A percentile compares a stretch with the other conserved stretches of the same genome.
These are phyloP conservation scores for Kuraishia hungarica DNA, from an alignment of 805 yeast species.

Conservation along the genomic window DNA sequence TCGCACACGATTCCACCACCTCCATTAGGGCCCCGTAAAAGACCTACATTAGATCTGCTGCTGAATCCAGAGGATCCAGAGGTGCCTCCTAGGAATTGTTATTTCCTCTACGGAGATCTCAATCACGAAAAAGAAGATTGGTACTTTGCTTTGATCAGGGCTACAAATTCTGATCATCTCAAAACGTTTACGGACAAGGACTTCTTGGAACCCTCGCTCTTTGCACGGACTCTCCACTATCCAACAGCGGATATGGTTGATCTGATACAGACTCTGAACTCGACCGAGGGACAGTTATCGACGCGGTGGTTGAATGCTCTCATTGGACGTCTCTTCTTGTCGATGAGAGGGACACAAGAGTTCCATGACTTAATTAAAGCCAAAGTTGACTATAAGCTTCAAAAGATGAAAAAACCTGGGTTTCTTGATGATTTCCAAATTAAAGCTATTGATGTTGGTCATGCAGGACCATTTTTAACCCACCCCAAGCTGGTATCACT, in stretches of 20 bases:
- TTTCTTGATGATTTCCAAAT: conserved; percentile 79
- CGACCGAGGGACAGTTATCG: conserved; percentile 75
- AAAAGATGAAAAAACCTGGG: conserved; percentile 78
- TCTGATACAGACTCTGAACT: conserved; percentile 68
- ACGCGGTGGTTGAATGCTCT: conserved; percentile 90
- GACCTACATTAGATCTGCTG: conserved; percentile 10
- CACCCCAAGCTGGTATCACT: conserved; percentile 61
- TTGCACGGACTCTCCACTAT: conserved; percentile 70
- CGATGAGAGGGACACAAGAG: conserved; percentile 62
- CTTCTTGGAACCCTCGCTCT: conserved; percentile 44
- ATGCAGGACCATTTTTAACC: conserved; percentile 71
- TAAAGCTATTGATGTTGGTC: conserved; percentile 65
- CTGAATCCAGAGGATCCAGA: conserved; percentile 8
- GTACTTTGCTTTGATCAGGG: conserved; percentile 79
- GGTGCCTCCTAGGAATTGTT: conserved; percentile 27
- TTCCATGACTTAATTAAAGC: conserved; percentile 49
- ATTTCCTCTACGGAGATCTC: conserved; percentile 66
- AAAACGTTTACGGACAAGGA: conserved; percentile 17
- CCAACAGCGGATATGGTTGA: conserved; percentile 63
- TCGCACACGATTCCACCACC: not conserved
- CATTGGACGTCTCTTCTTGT: conserved; percentile 72
- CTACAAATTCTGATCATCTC: conserved; percentile 41
- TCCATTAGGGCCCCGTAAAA: not conserved
- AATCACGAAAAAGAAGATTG: conserved; percentile 87
- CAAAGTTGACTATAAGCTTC: conserved; percentile 62